Evolutionary conservation across 2,329 filamentous ascomycete genomes (phyloP).

Genomic region (Sclerotinia nivalis): DNA sequence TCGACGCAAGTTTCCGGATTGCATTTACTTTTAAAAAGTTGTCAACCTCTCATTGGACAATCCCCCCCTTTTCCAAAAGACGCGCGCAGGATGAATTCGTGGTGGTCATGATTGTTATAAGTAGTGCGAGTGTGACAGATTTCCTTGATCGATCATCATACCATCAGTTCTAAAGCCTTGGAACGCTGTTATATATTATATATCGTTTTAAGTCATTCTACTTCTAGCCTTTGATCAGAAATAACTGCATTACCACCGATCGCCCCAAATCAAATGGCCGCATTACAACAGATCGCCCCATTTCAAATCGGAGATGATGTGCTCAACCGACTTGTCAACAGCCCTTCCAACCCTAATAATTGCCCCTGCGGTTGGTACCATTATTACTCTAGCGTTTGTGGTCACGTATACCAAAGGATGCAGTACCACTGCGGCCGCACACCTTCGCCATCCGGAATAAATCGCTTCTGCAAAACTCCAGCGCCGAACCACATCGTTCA

Average conservation of each 20-base stretch:
- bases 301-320: accelerated
- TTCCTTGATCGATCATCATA: neutral
- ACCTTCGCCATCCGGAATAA: neutral
- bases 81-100: neutral
- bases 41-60: neutral
- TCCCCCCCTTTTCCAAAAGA: neutral
- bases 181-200: neutral
- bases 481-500: neutral
- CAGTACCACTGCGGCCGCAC: neutral
- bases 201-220: too few relatives aligned
- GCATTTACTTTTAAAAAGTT: neutral
- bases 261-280: neutral
- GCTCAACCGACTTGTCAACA: neutral
- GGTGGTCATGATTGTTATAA: neutral
- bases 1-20: too few relatives aligned
- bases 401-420: neutral
- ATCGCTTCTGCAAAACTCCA: neutral
- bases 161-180: neutral
- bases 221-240: neutral
- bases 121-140: neutral
- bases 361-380: neutral
- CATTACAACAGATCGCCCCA: neutral
- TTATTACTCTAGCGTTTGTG: neutral
- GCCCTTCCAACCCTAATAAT: neutral
- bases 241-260: neutral